Evolutionary conservation across 768 basidiomycete species (phyloP), one percentile per base, ranked within the genome.

Genomic region (Pholiota microspora): DNA sequence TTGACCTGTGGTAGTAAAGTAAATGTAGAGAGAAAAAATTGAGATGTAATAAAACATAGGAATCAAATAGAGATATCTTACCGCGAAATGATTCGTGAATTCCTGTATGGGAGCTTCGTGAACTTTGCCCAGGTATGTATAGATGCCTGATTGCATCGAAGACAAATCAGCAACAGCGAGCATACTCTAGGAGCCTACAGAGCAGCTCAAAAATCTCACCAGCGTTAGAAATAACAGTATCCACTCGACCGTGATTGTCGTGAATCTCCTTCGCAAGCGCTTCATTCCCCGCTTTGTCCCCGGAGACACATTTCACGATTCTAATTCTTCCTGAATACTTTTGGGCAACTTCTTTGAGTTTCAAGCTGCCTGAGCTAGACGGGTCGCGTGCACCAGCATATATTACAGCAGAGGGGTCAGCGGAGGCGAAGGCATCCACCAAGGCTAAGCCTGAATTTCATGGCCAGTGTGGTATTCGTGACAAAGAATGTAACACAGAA

Each of bases 331-430:
- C 44, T 9, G 53, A 32, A 24, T 54, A 47, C 18, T 18, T 35
- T 2, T 10, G 13, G n/a, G 13, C 35, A 10, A 54, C 15, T 10
- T 34, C 18, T 15, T 51, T 29, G 3, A 51, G 15, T 10, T 46
- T 29, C 7, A 25, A 3, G 5, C 27, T 27, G n/a, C 28, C 13
- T 8, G 45, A 16, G 3, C 18, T 8, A 7, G 23, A 44, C 5
- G 45, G 44, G 28, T 36, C 23, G 18, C 53, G 53, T 5, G 32
- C 53, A 4, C 53, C 53, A 3, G 53, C 53, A 28, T 54, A 54
- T 45, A 54, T 34, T 10, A 54, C 32, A 9, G 53, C 45, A 1
- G 10, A 5, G 16, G 45, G 18, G 34, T 54, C 16, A 13, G n/a
- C 24, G 15, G 27, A 18, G 7, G 45, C 29, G n/a, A 54, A 29